Base-by-base conservation (phyloP, 345 rosid genomes). In the Lumnitzera littorea region DNA sequence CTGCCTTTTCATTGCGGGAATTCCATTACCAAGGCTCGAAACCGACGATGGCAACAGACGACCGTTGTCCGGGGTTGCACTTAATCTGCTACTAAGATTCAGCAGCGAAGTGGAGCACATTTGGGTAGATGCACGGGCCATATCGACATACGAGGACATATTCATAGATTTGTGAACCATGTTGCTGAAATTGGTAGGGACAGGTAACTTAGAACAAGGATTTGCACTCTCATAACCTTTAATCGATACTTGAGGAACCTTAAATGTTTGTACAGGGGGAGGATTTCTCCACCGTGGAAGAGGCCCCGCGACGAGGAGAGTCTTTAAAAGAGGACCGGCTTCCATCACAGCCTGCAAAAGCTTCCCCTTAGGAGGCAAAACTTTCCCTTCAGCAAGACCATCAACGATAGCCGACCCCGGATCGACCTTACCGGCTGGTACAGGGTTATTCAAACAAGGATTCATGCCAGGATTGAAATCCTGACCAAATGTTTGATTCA, bases 231-330 rank as follows among this genome's bases (percentile, higher is more conserved):
- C 73, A 58, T 56, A 60, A 4, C 64, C 71, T 27, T 74, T 72
- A 51, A 77, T 73, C 2, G 84, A 73, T 68, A 84, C 74, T 2
- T 79, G 76, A 0, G 88, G 95, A 55, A 82, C 77, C 67, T 78
- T 83, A 64, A 88, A 74, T 1, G 80, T 48, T 15, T 84, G 83
- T 59, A 78, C 20, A 41, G 95, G 88, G 17, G 99, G 99, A n/a
- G 98, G 99, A 49, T 95, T 91, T 60, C 95, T 75, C 98, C 99
- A 95, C 69, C 67, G 71, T 13, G 99, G 99, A 52, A 95, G 87
- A 0, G 89, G 98, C 23, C 96, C 99, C 0, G 99, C 84, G n/a
- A 91, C 83, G 2, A 88, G 81, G 46, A 91, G 83, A 2, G 88
- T 80, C 48, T 81, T 82, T 43, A 95, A 88, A 31, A 95, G 87